Evolutionary conservation across 2,329 filamentous ascomycete genomes (phyloP).

Genomic region (Coniosporium tulheliwenetii): DNA sequence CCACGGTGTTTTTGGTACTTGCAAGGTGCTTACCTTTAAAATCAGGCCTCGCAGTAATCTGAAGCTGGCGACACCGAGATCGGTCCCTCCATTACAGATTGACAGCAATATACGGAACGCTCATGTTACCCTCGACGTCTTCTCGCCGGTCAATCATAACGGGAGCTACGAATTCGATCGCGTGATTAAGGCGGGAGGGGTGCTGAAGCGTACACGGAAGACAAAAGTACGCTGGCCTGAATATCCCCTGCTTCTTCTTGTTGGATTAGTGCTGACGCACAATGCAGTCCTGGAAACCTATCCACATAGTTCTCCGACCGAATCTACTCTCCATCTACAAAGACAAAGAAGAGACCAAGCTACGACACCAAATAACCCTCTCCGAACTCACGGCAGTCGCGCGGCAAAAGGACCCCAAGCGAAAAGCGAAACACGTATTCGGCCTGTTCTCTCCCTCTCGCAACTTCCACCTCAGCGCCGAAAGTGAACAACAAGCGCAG

Average conservation of each 20-base stretch:
- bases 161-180: slow-evolving; percentile 94
- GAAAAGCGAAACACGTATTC: slow-evolving; percentile 75
- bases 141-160: slow-evolving; percentile 83
- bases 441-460: slow-evolving; percentile 80
- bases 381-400: slow-evolving; percentile 86
- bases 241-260: not conserved
- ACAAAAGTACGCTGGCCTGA: slow-evolving; percentile 53
- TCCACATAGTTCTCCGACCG: slow-evolving; percentile 79
- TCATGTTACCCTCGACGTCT: slow-evolving; percentile 44
- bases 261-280: slow-evolving; percentile 8
- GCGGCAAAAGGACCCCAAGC: slow-evolving; percentile 74
- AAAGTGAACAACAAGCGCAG: slow-evolving; percentile 56
- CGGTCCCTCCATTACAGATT: too few relatives aligned
- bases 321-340: slow-evolving; percentile 89
- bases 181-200: slow-evolving; percentile 75
- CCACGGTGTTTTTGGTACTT: too few relatives aligned
- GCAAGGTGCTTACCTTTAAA: too few relatives aligned
- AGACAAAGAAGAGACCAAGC: slow-evolving; percentile 73
- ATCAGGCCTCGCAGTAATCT: too few relatives aligned
- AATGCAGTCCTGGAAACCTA: slow-evolving; percentile 70
- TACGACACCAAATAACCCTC: slow-evolving; percentile 75
- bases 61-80: too few relatives aligned
- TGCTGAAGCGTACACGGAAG: slow-evolving; percentile 80
- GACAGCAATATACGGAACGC: not conserved
- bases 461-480: slow-evolving; percentile 81